Evolutionary conservation across 306 rosid genomes (phyloP), one percentile per base, ranked within the genome.

Genomic region (Astragalus membranaceus): DNA sequence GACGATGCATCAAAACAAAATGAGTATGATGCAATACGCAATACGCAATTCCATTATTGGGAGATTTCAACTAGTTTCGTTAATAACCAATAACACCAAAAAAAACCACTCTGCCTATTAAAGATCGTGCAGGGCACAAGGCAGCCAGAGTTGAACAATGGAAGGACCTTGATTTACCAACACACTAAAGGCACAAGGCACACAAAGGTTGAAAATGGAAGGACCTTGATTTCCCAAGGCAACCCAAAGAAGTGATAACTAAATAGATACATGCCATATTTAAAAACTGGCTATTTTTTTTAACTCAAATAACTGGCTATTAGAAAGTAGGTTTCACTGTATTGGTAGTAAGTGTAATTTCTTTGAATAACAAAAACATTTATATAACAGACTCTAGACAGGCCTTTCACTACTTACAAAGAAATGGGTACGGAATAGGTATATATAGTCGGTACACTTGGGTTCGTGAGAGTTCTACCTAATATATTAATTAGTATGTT

Each of bases 21-120:
- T 26, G 23, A 8, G 15, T 65, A 65, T 12, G 8, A 33, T 6
- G 5, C 30, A 4, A 16, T 12, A 13, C 9, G 5, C 30, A 4
- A 16, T 12, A 13, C 58, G 41, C 57, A 66, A 72, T 39, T 61
- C 26, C 12, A 49, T 48, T 42, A 53, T 16, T 35, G 65, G 46
- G 13, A 55, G 26, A 74, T 46, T 55, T 46, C 77, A 55, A 71
- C 57, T 75, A 39, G 44, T 46, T 64, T 64, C 69, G 65, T 48
- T 15, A 55, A 20, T 41, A 4, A 37, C 2, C 48, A 37, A 8
- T 9, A 39, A 26, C 9, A 55, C 5, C 51, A 39, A 60, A n/a
- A 15, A 60, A 60, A 26, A 33, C 4, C 4, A 26, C 30, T 3
- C 4, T 26, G 30, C 30, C 30, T 26, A 26, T 20, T 20, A 20